phyloP scores from a whole-genome alignment of 305 asterid genomes.

The Fraxinus xanthoxyloides region DNA sequence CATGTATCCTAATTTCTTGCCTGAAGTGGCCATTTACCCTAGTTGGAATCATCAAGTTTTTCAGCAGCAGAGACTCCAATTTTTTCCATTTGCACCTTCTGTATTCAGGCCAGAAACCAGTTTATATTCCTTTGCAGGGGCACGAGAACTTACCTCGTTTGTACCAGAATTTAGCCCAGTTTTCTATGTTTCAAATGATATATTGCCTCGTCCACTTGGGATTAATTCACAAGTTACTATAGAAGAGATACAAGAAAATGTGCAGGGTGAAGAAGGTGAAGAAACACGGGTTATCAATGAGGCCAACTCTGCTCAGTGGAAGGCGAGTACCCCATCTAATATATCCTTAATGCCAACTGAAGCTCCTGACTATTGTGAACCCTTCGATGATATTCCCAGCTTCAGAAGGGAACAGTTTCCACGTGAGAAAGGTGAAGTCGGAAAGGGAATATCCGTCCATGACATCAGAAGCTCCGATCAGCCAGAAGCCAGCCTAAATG shows the following conservation, averaged over 20 bases:
- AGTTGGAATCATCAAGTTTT: conserved; percentile 12
- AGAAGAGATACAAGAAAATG: conserved; percentile 20
- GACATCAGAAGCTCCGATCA: background rate
- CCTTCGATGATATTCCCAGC: background rate
- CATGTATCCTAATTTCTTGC: background rate
- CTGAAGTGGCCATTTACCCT: conserved; percentile 4
- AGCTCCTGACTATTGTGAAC: background rate
- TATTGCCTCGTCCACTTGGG: conserved; percentile 15
- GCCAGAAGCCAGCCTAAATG: background rate
- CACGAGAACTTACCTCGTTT: conserved; percentile 4
- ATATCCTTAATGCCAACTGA: background rate
- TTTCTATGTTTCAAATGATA: conserved; percentile 18
- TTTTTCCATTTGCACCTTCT: conserved; percentile 22
- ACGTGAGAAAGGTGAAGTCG: background rate
- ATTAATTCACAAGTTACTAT: conserved; percentile 19
- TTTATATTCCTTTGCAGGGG: conserved; percentile 1
- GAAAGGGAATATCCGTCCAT: background rate
- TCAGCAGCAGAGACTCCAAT: conserved; percentile 16
- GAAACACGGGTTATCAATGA: background rate
- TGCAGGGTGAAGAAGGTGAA: background rate
- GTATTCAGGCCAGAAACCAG: conserved; percentile 21
- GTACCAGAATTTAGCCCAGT: conserved; percentile 8
- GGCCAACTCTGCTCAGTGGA: conserved; percentile 4
- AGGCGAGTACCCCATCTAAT: background rate
- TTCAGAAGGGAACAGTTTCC: background rate